Base-by-base conservation (phyloP, 768 basidiomycete genomes). In the Calocera cornea region DNA sequence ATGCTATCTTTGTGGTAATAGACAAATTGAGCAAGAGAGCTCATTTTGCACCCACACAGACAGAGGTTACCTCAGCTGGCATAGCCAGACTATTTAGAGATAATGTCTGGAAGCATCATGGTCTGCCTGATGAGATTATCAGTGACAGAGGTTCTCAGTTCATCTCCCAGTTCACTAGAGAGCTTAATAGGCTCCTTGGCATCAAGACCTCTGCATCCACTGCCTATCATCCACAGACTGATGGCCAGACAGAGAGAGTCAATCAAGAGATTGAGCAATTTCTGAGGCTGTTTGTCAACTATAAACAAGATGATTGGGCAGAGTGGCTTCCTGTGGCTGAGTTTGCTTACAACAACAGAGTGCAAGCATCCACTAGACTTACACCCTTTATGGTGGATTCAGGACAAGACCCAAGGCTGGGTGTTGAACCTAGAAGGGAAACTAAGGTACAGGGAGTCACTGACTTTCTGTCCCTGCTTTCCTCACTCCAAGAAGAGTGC, bases 211-310 rank as follows among this genome's bases (percentile, higher is more conserved):
- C 75, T 36, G 69, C 77, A 0, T 77, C 75, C 7, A 82, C 81
- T 0, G 80, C 80, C 0, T 82, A 77, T 64, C 81, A 81, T 66
- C 82, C 81, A 0, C 76, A 80, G 64, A 77, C 76, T 1, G 77
- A 81, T 66, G 78, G 81, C 0, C 78, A 80, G 47, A 79, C 79
- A 0, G 80, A 83, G 66, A 67, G 74, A 1, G 69, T 77, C 11
- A 81, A 82, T 67, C 79, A 80, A 66, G 71, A 76, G 2, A 31
- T 82, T 0, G 79, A 82, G 67, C 74, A 75, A 14, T 80, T 78
- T 68, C 76, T 82, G 0, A 71, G 77, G 0, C 60, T 75, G 0
- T 80, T 75, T 69, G 63, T 70, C 40, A 75, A 77, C 64, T 72
- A 76, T 63, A 68, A 74, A 5, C 76, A 80, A 40, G 66, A 74